Evolutionary conservation across 805 yeast genomes (phyloP), one percentile per base, ranked within the genome.

Genomic region (Candida awuae): DNA sequence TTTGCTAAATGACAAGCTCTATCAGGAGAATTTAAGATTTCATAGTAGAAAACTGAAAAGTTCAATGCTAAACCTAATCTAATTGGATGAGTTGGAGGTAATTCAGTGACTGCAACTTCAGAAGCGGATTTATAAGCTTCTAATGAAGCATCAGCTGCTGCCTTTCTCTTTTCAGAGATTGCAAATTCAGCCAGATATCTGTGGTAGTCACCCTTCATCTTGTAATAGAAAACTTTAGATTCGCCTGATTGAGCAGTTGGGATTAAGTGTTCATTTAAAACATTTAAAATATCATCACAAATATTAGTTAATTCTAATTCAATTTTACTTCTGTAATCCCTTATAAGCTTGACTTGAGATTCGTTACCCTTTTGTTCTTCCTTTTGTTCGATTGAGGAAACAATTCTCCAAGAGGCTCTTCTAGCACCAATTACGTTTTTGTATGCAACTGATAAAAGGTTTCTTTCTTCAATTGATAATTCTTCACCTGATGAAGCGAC

Each of bases 171-270:
- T 53, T 87, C 97, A 50, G 84, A 78, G 55, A 79, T 74, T 47
- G 97, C 90, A 61, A 90, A 92, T 72, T 90, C 98, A 48, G 97
- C 97, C 69, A 90, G 76, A 68, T 90, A 90, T 74, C 98, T 95
- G 74, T 88, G 95, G 75, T 90, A 90, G 67, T 90, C 98, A 75
- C 97, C 98, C 73, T 90, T 90, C 97, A 90, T 90, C 77, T 90
- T 90, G 73, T 85, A 87, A 76, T 90, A 90, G 68, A 90, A 90
- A 41, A 90, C 97, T 75, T 90, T 87, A 37, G 96, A 87, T 70
- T 92, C 98, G 58, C 97, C 97, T 51, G 95, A 78, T 62, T 82
- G 85, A 48, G 97, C 97, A 48, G 90, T 73, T 52, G 96, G 88
- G 58, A 90, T 86, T 66, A 90, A 80, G 66, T 87, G 94, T 56